Evolutionary conservation across 129 eudicot species (phyloP), one percentile per base, ranked within the genome.

Genomic region (Smallanthus sonchifolius): DNA sequence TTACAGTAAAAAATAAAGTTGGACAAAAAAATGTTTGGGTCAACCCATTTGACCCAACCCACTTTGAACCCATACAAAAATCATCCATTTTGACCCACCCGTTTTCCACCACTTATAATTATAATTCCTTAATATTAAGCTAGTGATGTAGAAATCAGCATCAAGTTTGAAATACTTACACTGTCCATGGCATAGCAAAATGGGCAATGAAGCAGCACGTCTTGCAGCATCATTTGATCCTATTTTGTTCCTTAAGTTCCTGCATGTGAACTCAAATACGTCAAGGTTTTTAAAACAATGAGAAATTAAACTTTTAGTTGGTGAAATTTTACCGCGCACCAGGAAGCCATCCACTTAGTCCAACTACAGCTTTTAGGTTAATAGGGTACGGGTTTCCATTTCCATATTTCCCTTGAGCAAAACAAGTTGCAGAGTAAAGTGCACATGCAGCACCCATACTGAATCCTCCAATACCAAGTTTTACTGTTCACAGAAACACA

Each of bases 321-420:
- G 47, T 42, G 43, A 15, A 59, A 4, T 35, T 6, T 45, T 51
- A 93, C 98, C 97, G 78, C 55, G 97, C 79, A 80, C 89, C 87
- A 42, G 98, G 98, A 91, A 94, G 98, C 96, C 98, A 94, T 30
- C 97, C 97, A 70, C 98, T 94, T 52, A 94, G 75, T 67, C 96
- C 97, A 61, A 94, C 82, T 43, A 91, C 83, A 35, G 93, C 92
- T 75, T 87, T 90, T 37, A 94, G 67, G 81, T 88, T 81, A 72
- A 94, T 82, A n/a, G 98, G 88, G 82, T 88, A 94, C n/a, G 92
- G 83, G 71, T 69, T 84, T 11, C 93, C 97, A 78, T 94, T 91
- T 48, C 96, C 93, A 52, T 83, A 94, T 75, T 84, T 94, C 5
- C 98, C 98, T 52, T 83, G 85, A 15, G 94, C 93, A 65, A 86